Base-by-base conservation (phyloP, 805 yeast genomes). In the Saturnispora bothae region DNA sequence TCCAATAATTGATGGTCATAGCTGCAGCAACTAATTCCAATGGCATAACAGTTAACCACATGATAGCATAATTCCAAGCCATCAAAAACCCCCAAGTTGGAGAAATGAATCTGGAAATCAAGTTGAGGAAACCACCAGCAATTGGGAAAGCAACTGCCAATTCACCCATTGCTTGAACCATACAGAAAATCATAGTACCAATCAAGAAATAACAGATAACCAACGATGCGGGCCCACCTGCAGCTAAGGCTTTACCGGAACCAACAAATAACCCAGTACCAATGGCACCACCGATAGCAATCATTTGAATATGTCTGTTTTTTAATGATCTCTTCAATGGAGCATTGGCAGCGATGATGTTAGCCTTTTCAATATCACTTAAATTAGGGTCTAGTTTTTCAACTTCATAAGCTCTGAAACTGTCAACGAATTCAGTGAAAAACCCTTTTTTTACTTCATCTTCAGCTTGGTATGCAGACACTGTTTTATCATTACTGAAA, bases 231-330 rank as follows among this genome's bases (percentile, higher is more conserved):
- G 88, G 86, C 16, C 88, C 88, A 53, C 83, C 80, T 26, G 63
- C 58, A 13, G 66, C 48, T 36, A 80, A 59, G 2, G 82, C 69
- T 15, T 66, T 57, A 46, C 82, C 81, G 3, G 83, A 71, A 50
- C 83, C 83, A 26, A 83, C 78, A 41, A 83, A 73, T 36, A 83
- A 64, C 48, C 88, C 92, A 10, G 86, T 78, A 48, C 92, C 94
- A 49, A 82, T 79, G 43, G 79, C 70, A 30, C 88, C 85, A 47
- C 88, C 88, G 44, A 81, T 66, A 33, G 89, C 84, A 59, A 81
- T 81, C 83, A 80, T 76, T 41, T 78, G 76, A 49, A 81, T 56
- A 53, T 81, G 86, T 49, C 85, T 66, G 32, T 72, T 68, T 49
- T 71, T 72, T 32, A 77, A 62, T 5, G 63, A 52, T 40, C 78